A percentile compares a stretch with the other conserved stretches of the same genome.
phyloP scores from a whole-genome alignment of 2,329 filamentous ascomycete species.

The Microsporum audouinii region DNA sequence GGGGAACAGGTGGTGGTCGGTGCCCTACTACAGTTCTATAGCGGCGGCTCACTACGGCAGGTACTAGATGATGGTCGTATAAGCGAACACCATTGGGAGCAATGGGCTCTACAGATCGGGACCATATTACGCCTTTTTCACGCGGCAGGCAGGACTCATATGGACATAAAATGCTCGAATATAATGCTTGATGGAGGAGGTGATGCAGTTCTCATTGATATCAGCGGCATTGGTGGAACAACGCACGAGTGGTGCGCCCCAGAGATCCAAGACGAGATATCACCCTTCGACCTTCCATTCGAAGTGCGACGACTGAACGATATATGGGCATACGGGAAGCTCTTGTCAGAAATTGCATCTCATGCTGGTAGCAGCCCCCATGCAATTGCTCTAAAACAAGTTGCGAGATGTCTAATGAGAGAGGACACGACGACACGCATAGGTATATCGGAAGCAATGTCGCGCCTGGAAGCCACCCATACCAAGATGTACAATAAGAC shows the following conservation, averaged over 20 bases:
- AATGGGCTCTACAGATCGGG: conserved; percentile 13
- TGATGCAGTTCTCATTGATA: conserved; percentile 17
- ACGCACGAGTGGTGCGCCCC: conserved; percentile 14
- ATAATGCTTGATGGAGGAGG: conserved; percentile 13
- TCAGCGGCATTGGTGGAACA: conserved; percentile 13
- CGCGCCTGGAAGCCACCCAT: neutral
- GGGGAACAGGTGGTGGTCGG: conserved; percentile 12
- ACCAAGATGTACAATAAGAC: neutral
- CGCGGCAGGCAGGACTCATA: conserved; percentile 10
- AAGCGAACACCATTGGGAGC: neutral
- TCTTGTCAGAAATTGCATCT: conserved; percentile 1
- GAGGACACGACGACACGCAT: conserved; percentile 1
- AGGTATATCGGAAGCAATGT: neutral
- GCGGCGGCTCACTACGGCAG: conserved; percentile 13
- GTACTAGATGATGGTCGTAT: neutral
- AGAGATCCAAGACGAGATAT: conserved; percentile 11
- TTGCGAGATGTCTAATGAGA: conserved; percentile 4
- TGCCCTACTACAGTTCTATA: conserved; percentile 15
- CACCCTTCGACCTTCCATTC: neutral
- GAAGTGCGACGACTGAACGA: neutral
- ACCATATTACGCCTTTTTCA: conserved; percentile 11
- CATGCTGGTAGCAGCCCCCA: neutral
- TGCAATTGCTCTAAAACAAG: neutral
- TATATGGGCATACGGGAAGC: conserved; percentile 6
- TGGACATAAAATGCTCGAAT: conserved; percentile 18